phyloP scores from a whole-genome alignment of 164 flowering plant species.

The Magnolia changhungtana region DNA sequence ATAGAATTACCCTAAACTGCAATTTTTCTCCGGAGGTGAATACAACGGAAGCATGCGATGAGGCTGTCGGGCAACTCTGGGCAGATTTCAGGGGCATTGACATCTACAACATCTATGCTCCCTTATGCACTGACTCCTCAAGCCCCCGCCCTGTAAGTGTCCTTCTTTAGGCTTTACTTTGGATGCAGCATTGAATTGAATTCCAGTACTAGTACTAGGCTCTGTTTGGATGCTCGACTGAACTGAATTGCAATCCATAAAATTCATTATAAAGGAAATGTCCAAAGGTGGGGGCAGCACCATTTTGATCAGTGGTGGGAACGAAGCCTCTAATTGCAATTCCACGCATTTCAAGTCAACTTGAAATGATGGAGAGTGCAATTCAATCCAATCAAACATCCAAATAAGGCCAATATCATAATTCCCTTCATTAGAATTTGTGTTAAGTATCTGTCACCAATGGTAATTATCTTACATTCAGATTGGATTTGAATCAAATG shows the following conservation, averaged over 20 bases:
- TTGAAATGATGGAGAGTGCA: no score
- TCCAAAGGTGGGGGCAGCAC: no score
- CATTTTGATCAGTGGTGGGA: no score
- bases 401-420: no score
- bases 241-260: neutral
- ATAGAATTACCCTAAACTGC: constrained; percentile 31
- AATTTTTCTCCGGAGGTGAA: constrained; percentile 26
- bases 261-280: no score
- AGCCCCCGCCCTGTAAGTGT: neutral
- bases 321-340: no score
- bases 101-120: constrained; percentile 56
- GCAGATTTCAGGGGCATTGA: constrained; percentile 36
- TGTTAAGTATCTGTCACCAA: no score
- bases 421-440: no score
- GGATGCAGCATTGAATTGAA: neutral
- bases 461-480: no score
- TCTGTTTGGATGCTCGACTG: neutral
- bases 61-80: constrained; percentile 18
- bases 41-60: neutral
- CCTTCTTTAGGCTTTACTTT: neutral
- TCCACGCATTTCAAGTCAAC: no score
- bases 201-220: neutral
- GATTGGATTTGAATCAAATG: no score
- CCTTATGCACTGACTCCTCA: constrained; percentile 28
- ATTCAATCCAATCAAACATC: no score